Evolutionary conservation across 768 basidiomycete species (phyloP).

Genomic region (Naganishia antarctica): DNA sequence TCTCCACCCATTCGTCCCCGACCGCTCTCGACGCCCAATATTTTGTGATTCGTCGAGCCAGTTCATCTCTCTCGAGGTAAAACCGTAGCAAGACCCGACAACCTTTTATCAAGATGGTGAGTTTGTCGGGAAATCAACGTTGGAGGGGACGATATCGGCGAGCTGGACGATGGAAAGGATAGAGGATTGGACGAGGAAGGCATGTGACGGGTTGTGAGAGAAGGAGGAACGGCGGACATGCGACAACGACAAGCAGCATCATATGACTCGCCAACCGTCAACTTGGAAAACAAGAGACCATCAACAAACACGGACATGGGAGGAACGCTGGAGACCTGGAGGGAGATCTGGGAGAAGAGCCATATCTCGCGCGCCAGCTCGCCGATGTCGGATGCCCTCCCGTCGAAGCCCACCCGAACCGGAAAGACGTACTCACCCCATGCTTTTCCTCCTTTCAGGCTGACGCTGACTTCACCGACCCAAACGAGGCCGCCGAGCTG

Average conservation of each 20-base stretch:
- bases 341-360: too few species aligned
- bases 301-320: too few species aligned
- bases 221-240: not conserved
- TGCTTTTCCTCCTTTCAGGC: slow-evolving; percentile 55
- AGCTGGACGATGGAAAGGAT: not conserved
- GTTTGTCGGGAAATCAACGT: not conserved
- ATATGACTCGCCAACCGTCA: too few species aligned
- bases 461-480: slow-evolving; percentile 80
- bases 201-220: not conserved
- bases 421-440: not conserved
- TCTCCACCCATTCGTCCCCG: not conserved
- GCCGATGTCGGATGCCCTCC: not conserved
- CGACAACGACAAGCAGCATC: too few species aligned
- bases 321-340: too few species aligned
- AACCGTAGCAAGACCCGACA: slow-evolving; percentile 11
- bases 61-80: slow-evolving; percentile 21
- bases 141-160: not conserved
- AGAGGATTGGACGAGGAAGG: not conserved
- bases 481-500: slow-evolving; percentile 86
- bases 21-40: not conserved
- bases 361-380: too few species aligned
- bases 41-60: slow-evolving; percentile 4
- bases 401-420: not conserved
- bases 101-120: slow-evolving; percentile 21
- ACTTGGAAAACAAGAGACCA: too few species aligned